Percentiles rank a stretch among this genome's conserved stretches.
phyloP scores from a whole-genome alignment of 2,329 filamentous ascomycete genomes.

The Clonostachys byssicola region DNA sequence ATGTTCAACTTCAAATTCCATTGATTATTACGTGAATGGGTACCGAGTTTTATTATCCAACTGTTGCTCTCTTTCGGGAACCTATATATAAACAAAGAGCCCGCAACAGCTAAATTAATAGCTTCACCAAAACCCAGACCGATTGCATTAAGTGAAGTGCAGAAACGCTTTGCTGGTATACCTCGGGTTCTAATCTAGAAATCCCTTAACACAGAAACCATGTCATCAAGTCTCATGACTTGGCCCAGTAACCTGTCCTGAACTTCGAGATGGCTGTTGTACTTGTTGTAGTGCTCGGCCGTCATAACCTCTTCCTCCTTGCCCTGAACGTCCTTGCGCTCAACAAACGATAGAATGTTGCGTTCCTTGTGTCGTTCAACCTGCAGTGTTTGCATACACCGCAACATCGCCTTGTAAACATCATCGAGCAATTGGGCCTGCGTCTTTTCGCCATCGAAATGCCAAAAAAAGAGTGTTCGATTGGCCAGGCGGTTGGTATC shows the following conservation, averaged over 20 bases:
- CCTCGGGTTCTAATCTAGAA: constrained; percentile 35
- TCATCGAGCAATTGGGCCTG: constrained; percentile 70
- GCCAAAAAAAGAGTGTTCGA: constrained; percentile 88
- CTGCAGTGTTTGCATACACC: constrained; percentile 75
- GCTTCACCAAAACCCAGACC: too few species aligned
- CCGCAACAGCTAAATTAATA: too few species aligned
- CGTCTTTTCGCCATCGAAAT: constrained; percentile 74
- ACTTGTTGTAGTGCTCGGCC: constrained; percentile 65
- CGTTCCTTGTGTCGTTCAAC: constrained; percentile 70
- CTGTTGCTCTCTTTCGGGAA: too few species aligned
- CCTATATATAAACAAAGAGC: too few species aligned
- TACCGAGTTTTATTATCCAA: too few species aligned
- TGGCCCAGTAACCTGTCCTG: constrained; percentile 75
- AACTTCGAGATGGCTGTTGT: constrained; percentile 55
- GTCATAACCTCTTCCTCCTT: constrained; percentile 78
- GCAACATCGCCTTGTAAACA: constrained; percentile 85
- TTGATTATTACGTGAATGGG: too few species aligned
- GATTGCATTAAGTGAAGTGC: too few species aligned
- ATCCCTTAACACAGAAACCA: constrained; percentile 80
- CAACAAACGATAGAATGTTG: constrained; percentile 73
- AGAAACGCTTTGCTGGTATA: too few species aligned
- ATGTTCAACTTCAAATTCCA: too few species aligned
- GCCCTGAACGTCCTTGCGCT: constrained; percentile 81
- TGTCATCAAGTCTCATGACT: constrained; percentile 75
- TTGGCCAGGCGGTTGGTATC: constrained; percentile 79